A percentile compares a stretch with the other conserved stretches of the same genome.
phyloP scores from a whole-genome alignment of 164 flowering plant species.

The Liquidambar formosana region DNA sequence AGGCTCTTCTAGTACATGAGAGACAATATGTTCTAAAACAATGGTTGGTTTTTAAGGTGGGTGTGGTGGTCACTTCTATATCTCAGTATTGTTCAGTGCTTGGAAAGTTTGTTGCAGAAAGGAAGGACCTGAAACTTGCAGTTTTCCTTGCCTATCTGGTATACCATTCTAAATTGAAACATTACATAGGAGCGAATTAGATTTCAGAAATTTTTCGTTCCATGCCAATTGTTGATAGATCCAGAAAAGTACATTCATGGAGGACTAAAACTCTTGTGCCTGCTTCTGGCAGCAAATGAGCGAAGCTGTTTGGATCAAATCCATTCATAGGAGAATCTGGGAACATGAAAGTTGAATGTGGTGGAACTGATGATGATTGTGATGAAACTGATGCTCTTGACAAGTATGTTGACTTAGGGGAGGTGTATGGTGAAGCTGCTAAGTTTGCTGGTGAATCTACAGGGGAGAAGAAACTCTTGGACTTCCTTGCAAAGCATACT shows the following conservation, averaged over 20 bases:
- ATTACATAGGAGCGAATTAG: background rate
- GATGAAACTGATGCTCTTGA: background rate
- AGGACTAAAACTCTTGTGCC: slow-evolving; percentile 10
- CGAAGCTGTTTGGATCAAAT: slow-evolving; percentile 1
- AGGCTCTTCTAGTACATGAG: slow-evolving; percentile 1
- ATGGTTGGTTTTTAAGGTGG: slow-evolving; percentile 11
- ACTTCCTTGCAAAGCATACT: background rate
- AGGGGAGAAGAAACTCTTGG: background rate
- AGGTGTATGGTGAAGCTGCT: slow-evolving; percentile 1
- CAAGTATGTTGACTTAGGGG: background rate
- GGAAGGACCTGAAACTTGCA: background rate
- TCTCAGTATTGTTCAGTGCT: background rate
- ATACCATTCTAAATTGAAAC: slow-evolving; percentile 13
- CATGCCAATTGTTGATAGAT: slow-evolving; percentile 11
- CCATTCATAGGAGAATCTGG: background rate
- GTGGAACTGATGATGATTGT: too few species aligned
- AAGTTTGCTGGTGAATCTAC: slow-evolving; percentile 1
- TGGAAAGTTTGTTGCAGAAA: background rate
- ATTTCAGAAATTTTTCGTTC: background rate
- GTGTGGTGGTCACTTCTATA: background rate
- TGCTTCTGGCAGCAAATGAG: slow-evolving; percentile 20
- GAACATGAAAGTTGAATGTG: too few species aligned
- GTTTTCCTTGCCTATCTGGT: slow-evolving; percentile 11
- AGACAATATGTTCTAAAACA: background rate
- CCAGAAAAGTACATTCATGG: background rate